Conservation (phyloP, 2,329 filamentous ascomycete genomes). For the Paraphoma chrysanthemicola region DNA sequence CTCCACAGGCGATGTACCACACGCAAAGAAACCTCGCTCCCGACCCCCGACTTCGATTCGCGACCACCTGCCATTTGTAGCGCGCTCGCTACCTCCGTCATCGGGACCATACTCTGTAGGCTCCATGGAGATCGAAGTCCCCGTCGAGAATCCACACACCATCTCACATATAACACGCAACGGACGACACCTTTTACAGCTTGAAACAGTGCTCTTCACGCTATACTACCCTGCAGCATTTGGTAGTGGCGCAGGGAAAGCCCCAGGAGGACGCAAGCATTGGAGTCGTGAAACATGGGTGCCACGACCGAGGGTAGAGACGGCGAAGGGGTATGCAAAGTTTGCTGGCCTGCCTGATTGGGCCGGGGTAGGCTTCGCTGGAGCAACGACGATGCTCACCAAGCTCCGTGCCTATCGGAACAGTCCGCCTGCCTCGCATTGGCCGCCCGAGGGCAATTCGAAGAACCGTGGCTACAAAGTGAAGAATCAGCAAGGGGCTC, state of each 20-base stretch:
- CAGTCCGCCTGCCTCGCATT: conserved; percentile 62
- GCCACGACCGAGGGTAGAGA: conserved; percentile 62
- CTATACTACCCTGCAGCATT: conserved; percentile 69
- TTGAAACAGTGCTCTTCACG: conserved; percentile 68
- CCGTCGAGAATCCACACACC: conserved; percentile 54
- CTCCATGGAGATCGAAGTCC: conserved; percentile 63
- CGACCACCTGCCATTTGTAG: conserved; percentile 55
- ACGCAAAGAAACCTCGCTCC: conserved; percentile 56
- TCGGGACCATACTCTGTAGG: conserved; percentile 60
- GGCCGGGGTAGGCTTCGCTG: conserved; percentile 61
- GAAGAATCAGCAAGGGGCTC: conserved; percentile 51
- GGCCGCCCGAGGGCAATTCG: conserved; percentile 55
- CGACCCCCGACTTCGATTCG: conserved; percentile 56
- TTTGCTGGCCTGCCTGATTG: conserved; percentile 61
- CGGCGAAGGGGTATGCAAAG: conserved; percentile 67
- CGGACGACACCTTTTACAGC: conserved; percentile 56
- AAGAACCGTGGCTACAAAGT: conserved; percentile 48
- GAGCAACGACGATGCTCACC: conserved; percentile 67
- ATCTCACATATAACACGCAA: conserved; percentile 61
- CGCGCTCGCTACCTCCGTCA: conserved; percentile 56
- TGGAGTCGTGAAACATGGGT: conserved; percentile 68
- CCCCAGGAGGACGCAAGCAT: conserved; percentile 50
- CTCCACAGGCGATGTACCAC: conserved; percentile 43
- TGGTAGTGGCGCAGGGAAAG: conserved; percentile 47
- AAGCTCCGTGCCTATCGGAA: conserved; percentile 71